Conservation (phyloP, 345 rosid species). For the Sonneratia alba region DNA sequence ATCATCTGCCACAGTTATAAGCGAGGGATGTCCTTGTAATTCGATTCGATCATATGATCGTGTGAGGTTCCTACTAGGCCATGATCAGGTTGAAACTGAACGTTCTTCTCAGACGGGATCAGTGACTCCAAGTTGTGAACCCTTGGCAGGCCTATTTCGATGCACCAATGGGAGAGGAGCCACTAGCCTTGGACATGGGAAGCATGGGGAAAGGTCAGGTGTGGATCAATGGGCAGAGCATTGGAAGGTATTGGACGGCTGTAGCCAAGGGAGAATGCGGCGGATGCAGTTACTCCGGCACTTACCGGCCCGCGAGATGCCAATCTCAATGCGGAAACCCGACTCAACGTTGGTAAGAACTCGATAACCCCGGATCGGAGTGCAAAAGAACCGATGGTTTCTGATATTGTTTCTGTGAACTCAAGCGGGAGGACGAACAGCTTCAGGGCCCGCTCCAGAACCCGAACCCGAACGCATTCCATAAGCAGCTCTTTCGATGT, state of each 20-base stretch:
- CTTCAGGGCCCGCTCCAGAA: neutral
- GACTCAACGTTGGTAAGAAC: slow-evolving; percentile 45
- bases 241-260: slow-evolving; percentile 46
- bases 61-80: neutral
- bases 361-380: neutral
- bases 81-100: no score
- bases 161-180: slow-evolving; percentile 39
- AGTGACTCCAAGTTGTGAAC: neutral
- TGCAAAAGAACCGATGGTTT: no score
- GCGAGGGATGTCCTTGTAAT: no score
- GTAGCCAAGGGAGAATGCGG: slow-evolving; percentile 37
- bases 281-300: slow-evolving; percentile 28
- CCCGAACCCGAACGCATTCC: no score
- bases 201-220: slow-evolving; percentile 54
- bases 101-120: neutral
- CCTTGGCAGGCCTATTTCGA: slow-evolving; percentile 32
- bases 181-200: slow-evolving; percentile 45
- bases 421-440: no score
- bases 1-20: neutral
- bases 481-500: neutral
- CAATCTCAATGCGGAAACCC: slow-evolving; percentile 46
- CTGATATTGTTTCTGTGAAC: no score
- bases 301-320: slow-evolving; percentile 29
- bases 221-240: slow-evolving; percentile 43
- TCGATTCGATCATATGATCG: no score